These are phyloP conservation scores for Aspergillus puulaauensis DNA, from an alignment of 2,329 filamentous ascomycete genomes.

Conservation along the genomic window DNA sequence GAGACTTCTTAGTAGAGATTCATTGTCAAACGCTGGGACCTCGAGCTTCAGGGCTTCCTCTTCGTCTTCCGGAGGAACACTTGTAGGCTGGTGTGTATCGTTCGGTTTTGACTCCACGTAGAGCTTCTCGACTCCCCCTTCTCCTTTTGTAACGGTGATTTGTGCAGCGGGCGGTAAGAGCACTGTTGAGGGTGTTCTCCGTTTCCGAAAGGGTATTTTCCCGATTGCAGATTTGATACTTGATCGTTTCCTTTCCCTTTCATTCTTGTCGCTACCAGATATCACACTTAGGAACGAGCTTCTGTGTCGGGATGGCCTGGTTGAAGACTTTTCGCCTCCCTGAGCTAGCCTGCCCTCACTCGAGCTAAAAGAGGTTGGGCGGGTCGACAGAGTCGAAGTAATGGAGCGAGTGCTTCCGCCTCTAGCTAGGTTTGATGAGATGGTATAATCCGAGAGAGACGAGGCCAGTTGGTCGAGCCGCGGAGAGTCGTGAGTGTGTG, in stretches of 20 bases:
- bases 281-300: slow-evolving; percentile 29
- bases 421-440: slow-evolving; percentile 29
- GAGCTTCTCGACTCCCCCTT: slow-evolving; percentile 35
- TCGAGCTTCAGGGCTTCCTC: slow-evolving; percentile 27
- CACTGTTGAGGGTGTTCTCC: slow-evolving; percentile 28
- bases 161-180: slow-evolving; percentile 29
- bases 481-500: slow-evolving; percentile 24
- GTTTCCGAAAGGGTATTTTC: slow-evolving; percentile 37
- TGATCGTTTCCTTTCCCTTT: slow-evolving; percentile 30
- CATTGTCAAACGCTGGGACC: slow-evolving; percentile 36
- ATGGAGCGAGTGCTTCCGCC: slow-evolving; percentile 38
- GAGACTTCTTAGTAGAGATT: slow-evolving; percentile 34
- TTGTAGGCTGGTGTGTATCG: neutral
- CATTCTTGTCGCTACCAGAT: slow-evolving; percentile 27
- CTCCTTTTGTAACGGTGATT: slow-evolving; percentile 26
- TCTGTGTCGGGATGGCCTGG: slow-evolving; percentile 18
- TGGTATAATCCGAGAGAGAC: slow-evolving; percentile 33
- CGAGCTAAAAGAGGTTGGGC: slow-evolving; percentile 40
- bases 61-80: slow-evolving; percentile 14
- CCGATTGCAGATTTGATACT: slow-evolving; percentile 36
- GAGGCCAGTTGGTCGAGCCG: slow-evolving; percentile 30
- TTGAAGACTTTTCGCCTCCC: slow-evolving; percentile 18
- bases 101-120: slow-evolving; percentile 26
- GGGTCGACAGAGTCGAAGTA: slow-evolving; percentile 36
- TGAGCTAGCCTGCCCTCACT: slow-evolving; percentile 29